These are phyloP conservation scores for Lepraria neglecta DNA, from an alignment of 495 filamentous ascomycete genomes.

Conservation along the genomic window DNA sequence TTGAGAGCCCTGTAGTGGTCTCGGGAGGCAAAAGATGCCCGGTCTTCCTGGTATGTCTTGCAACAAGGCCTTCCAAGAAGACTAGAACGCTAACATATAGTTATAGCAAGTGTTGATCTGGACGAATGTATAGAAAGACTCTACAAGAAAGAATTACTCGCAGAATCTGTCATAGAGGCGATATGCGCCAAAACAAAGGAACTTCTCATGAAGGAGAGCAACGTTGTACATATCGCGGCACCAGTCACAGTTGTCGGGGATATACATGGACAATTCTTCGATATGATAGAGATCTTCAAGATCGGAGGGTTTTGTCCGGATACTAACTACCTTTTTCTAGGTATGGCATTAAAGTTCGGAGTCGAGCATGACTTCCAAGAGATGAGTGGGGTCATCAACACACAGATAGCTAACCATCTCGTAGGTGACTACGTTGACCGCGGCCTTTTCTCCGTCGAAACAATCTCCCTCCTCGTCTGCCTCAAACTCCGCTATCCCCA, in stretches of 20 bases:
- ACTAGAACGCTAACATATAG: slow-evolving; percentile 13
- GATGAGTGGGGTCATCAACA: neutral
- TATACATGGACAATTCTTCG: slow-evolving; percentile 98
- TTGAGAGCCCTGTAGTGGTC: slow-evolving; percentile 3
- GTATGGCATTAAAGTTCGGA: slow-evolving; percentile 42
- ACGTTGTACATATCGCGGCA: slow-evolving; percentile 93
- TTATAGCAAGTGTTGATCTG: slow-evolving; percentile 84
- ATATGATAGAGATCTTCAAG: slow-evolving; percentile 97
- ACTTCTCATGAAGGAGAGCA: slow-evolving; percentile 98
- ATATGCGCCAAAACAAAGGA: slow-evolving; percentile 99
- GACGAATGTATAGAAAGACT: slow-evolving; percentile 96
- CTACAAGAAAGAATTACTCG: slow-evolving; percentile 91
- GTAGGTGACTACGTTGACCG: slow-evolving; percentile 95
- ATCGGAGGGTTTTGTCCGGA: slow-evolving; percentile 95
- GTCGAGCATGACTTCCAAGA: neutral
- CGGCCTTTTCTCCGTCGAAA: slow-evolving; percentile 94
- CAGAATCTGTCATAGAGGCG: slow-evolving; percentile 96
- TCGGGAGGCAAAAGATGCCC: slow-evolving; percentile 58
- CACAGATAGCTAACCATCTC: neutral
- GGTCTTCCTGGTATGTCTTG: slow-evolving; percentile 70
- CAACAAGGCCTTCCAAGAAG: neutral
- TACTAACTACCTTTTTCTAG: slow-evolving; percentile 96
- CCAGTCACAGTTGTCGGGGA: slow-evolving; percentile 98
- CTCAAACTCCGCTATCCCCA: slow-evolving; percentile 89
- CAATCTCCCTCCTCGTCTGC: slow-evolving; percentile 91